A percentile compares a stretch with the other conserved stretches of the same genome.
Conservation (phyloP, 2,329 filamentous ascomycete species). For the Arthrinium phaeospermum region DNA sequence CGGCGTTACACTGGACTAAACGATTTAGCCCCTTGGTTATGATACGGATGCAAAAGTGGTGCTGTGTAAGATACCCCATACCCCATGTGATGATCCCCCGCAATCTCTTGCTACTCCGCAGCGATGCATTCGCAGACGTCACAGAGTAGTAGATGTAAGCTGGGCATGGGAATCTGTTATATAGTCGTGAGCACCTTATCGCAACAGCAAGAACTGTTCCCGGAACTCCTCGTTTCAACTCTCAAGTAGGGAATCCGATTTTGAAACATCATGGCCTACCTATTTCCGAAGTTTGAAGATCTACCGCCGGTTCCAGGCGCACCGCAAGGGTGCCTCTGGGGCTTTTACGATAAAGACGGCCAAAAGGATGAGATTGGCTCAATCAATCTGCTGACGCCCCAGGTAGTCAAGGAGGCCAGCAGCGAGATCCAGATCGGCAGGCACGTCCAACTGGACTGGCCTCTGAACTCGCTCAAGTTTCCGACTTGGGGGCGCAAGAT, state of each 20-base stretch:
- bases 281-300: constrained; percentile 5
- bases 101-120: background rate
- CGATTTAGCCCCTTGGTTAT: background rate
- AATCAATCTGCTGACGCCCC: background rate
- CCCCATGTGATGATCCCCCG: background rate
- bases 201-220: background rate
- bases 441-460: constrained; percentile 5
- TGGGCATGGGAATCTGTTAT: background rate
- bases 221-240: background rate
- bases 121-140: background rate
- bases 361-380: background rate
- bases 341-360: background rate
- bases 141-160: background rate
- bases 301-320: background rate
- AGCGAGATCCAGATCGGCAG: background rate
- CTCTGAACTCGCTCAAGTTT: constrained; percentile 3
- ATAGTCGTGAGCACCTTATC: background rate
- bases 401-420: constrained; percentile 3
- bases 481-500: background rate
- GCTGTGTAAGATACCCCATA: background rate
- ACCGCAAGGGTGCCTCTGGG: background rate
- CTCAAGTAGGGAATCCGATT: background rate
- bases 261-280: background rate
- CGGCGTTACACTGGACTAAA: background rate
- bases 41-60: background rate